These are phyloP conservation scores for sunflower (Helianthus annuus) DNA, from an alignment of 129 eudicot species.

Conservation along the genomic window DNA sequence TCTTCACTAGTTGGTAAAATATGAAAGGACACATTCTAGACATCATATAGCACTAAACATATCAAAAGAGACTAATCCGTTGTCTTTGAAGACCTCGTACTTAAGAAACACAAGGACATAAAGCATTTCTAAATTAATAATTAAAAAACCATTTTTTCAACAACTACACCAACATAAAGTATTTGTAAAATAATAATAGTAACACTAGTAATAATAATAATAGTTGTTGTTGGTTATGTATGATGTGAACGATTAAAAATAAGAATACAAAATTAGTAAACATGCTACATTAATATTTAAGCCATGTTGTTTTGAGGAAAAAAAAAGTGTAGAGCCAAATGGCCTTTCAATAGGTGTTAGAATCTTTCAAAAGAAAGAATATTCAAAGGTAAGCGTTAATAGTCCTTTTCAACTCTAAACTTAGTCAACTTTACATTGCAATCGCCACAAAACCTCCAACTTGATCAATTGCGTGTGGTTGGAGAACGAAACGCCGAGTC, in stretches of 20 bases:
- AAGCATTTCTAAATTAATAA: not conserved
- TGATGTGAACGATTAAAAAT: not conserved
- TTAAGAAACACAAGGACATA: not conserved
- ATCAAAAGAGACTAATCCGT: not conserved
- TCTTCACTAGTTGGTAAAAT: no score
- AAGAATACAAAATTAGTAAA: not conserved
- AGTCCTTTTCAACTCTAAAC: constrained; percentile 25
- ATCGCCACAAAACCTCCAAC: constrained; percentile 7
- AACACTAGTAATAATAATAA: no score
- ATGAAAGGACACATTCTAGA: no score
- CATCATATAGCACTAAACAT: not conserved
- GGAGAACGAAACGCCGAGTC: no score
- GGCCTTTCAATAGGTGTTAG: constrained; percentile 26
- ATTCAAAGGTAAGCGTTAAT: constrained; percentile 24
- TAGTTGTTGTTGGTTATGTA: not conserved
- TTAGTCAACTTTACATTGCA: constrained; percentile 33
- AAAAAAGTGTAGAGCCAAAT: constrained; percentile 26
- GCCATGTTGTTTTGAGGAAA: not conserved
- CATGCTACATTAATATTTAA: not conserved
- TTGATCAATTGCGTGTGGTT: constrained; percentile 1
- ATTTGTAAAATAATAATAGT: not conserved
- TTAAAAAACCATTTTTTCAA: not conserved
- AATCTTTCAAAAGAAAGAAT: constrained; percentile 29
- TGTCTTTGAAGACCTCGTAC: not conserved
- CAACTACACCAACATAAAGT: not conserved